phyloP scores from a whole-genome alignment of 495 filamentous ascomycete genomes.

The Penicillium coffeae region DNA sequence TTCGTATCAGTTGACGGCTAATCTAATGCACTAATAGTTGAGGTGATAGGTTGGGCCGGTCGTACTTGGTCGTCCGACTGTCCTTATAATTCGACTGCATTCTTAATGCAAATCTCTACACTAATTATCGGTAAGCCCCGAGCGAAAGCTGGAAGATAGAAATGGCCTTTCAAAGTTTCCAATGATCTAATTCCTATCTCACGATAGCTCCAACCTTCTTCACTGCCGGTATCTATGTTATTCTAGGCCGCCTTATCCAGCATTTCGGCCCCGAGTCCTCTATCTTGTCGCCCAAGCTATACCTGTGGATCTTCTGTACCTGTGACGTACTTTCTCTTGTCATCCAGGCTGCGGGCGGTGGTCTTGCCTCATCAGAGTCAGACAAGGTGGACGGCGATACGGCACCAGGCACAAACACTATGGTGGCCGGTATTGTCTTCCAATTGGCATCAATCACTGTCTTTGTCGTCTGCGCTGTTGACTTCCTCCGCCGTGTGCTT shows the following conservation, averaged over 20 bases:
- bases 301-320: slow-evolving; percentile 57
- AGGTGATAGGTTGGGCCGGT: slow-evolving; percentile 59
- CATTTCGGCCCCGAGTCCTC: slow-evolving; percentile 50
- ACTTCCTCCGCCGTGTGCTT: slow-evolving; percentile 44
- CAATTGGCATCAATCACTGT: slow-evolving; percentile 55
- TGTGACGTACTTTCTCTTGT: slow-evolving; percentile 58
- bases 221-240: slow-evolving; percentile 59
- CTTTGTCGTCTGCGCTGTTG: slow-evolving; percentile 44
- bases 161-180: too few relatives aligned
- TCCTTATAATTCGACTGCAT: slow-evolving; percentile 42
- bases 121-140: slow-evolving; percentile 54
- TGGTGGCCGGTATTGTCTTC: slow-evolving; percentile 62
- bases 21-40: slow-evolving; percentile 27
- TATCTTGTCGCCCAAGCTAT: slow-evolving; percentile 46
- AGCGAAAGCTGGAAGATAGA: background rate
- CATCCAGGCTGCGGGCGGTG: slow-evolving; percentile 58
- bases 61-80: slow-evolving; percentile 48
- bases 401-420: slow-evolving; percentile 52
- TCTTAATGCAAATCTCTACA: slow-evolving; percentile 27
- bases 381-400: slow-evolving; percentile 47
- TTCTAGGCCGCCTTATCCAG: slow-evolving; percentile 56
- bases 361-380: slow-evolving; percentile 45
- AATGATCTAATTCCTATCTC: too few relatives aligned
- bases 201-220: slow-evolving; percentile 54
- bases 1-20: too few relatives aligned